These are phyloP conservation scores for Erythrobasidium hasegawianum DNA, from an alignment of 1,284 basidiomycete genomes.

Conservation along the genomic window DNA sequence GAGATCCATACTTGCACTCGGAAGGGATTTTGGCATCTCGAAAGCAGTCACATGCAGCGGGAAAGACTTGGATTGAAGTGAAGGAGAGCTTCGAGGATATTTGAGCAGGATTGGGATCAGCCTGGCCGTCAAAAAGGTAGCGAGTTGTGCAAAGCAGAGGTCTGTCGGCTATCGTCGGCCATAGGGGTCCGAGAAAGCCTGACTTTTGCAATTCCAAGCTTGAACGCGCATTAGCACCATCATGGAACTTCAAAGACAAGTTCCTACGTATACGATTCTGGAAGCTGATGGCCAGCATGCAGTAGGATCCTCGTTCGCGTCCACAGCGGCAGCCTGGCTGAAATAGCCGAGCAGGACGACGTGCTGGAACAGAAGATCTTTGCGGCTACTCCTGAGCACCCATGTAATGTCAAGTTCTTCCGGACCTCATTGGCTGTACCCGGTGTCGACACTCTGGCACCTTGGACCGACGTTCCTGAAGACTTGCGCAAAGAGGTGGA, in stretches of 20 bases:
- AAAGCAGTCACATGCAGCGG: too few species aligned
- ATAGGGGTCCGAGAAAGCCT: too few species aligned
- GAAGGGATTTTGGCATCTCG: too few species aligned
- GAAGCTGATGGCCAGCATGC: constrained; percentile 33
- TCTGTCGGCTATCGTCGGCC: too few species aligned
- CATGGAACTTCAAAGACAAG: too few species aligned
- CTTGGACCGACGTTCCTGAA: constrained; percentile 25
- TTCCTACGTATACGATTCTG: constrained; percentile 31
- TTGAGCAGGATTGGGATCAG: too few species aligned
- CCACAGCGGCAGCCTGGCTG: constrained; percentile 1
- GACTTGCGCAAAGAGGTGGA: constrained; percentile 32
- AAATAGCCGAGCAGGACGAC: constrained; percentile 3
- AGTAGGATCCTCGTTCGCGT: not conserved
- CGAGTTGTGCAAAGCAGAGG: too few species aligned
- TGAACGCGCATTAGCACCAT: too few species aligned
- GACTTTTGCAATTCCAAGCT: too few species aligned
- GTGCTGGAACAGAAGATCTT: constrained; percentile 32
- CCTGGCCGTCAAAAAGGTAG: too few species aligned
- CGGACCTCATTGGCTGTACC: constrained; percentile 17
- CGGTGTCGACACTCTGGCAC: constrained; percentile 24
- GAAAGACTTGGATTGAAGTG: too few species aligned
- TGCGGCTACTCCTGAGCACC: constrained; percentile 9
- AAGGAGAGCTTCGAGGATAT: too few species aligned
- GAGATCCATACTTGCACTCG: not conserved
- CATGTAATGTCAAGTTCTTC: constrained; percentile 31